Conservation (phyloP, 2,329 filamentous ascomycete genomes). For the Ascochyta lentis region DNA sequence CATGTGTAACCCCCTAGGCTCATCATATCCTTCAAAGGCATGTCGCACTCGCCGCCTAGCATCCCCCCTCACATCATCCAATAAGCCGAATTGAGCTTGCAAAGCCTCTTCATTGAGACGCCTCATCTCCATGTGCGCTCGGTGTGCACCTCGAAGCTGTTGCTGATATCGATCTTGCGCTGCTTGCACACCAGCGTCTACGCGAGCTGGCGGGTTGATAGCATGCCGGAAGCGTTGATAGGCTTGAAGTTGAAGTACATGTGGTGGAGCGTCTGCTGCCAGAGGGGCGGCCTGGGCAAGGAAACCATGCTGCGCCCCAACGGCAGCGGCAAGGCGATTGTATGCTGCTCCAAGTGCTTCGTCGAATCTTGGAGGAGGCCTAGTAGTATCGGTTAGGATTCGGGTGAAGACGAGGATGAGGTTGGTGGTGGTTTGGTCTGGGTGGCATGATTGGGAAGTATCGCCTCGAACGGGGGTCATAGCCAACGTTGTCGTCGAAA, state of each 20-base stretch:
- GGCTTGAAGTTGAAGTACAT: neutral
- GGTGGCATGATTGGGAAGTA: neutral
- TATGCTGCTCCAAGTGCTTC: neutral
- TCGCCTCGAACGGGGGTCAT: neutral
- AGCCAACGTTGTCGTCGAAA: neutral
- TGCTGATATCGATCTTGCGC: neutral
- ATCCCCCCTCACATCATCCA: neutral
- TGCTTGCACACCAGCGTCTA: neutral
- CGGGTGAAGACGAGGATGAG: neutral
- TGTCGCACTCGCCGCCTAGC: neutral
- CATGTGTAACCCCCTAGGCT: neutral
- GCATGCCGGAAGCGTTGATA: neutral
- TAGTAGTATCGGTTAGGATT: constrained; percentile 3
- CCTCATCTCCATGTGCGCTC: neutral
- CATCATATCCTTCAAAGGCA: neutral
- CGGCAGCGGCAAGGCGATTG: neutral
- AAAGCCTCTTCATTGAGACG: neutral
- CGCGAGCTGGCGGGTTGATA: neutral
- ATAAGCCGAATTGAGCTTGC: neutral
- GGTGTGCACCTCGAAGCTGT: neutral
- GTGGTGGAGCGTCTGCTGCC: neutral
- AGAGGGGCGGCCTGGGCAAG: neutral
- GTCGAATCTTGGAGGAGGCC: neutral
- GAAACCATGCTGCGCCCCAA: neutral
- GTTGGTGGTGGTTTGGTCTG: neutral